Conservation (phyloP, 768 basidiomycete species). For the Boletus reticuloceps region DNA sequence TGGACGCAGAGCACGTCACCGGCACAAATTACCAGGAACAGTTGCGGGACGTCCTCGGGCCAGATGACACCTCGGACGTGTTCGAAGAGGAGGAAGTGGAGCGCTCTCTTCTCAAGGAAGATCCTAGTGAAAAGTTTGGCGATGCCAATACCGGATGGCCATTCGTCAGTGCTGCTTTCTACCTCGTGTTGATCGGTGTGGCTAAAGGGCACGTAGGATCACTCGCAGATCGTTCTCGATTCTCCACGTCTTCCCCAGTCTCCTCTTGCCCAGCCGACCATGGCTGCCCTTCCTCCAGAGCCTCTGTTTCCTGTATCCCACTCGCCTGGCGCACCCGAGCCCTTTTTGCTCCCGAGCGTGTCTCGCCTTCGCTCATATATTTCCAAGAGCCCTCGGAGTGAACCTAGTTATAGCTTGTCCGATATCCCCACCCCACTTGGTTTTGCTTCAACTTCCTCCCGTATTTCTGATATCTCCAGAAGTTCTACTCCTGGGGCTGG, state of each 20-base stretch:
- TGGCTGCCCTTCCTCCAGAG: constrained; percentile 38
- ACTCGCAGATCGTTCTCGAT: constrained; percentile 36
- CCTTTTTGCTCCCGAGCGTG: constrained; percentile 70
- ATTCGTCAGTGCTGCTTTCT: constrained; percentile 31
- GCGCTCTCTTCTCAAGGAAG: constrained; percentile 42
- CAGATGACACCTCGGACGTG: constrained; percentile 53
- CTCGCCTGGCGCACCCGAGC: constrained; percentile 32
- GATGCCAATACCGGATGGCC: constrained; percentile 18
- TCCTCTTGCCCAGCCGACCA: constrained; percentile 32
- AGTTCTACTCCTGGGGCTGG: constrained; percentile 53
- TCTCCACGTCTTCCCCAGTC: constrained; percentile 40
- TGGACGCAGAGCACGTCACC: constrained; percentile 50
- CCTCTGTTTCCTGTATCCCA: neutral
- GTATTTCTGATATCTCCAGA: constrained; percentile 69
- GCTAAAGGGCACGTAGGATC: constrained; percentile 31
- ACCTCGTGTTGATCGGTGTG: constrained; percentile 19
- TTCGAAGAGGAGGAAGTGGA: constrained; percentile 47
- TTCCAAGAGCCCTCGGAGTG: constrained; percentile 43
- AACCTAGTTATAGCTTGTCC: constrained; percentile 43
- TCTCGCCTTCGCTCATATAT: constrained; percentile 76
- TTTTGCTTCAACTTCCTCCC: constrained; percentile 56
- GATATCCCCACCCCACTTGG: constrained; percentile 44
- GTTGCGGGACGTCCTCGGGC: constrained; percentile 69
- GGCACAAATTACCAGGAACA: constrained; percentile 61
- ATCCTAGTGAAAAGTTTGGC: constrained; percentile 32